Evolutionary conservation across 257 asterid genomes (phyloP), one percentile per base, ranked within the genome.

Genomic region (Penstemon eatonii): DNA sequence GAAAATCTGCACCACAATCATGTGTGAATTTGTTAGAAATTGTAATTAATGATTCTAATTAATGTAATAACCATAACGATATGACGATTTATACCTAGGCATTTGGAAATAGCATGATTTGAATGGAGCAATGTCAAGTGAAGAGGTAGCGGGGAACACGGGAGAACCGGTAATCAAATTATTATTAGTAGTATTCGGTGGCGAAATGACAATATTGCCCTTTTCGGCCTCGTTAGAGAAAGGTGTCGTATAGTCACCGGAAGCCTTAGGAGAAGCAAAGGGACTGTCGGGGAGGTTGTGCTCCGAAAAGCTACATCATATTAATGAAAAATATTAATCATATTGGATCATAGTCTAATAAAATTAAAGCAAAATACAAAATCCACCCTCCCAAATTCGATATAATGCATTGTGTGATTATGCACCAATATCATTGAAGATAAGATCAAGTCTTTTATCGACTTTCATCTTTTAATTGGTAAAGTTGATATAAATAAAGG

Each of bases 281-380:
- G 95, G 95, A 41, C 90, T 88, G 19, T 86, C 92, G 0, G 95
- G 95, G 53, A 85, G 92, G 80, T 82, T 82, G 79, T 88, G 95
- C 75, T 85, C 95, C 83, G 33, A 25, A 25, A 75, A 74, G 73
- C 89, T 88, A 71, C 70, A 50, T 42, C 50, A 37, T 58, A 50
- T 13, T 8, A 18, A 61, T 11, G 39, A 67, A 46, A 7, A 12
- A 50, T 36, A 9, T 41, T 37, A 60, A 52, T 41, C 41, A 69
- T 33, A 45, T 54, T 10, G 7, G 56, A 11, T 33, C 45, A 54
- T 38, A 42, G 45, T 40, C 46, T 37, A 8, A 42, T 42, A 50
- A 51, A 25, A 25, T 25, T 25, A 25, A 25, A 25, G 33, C 33
- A 25, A 25, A 1, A 25, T 25, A 25, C 33, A 25, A 25, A 25